Conservation (phyloP, 495 filamentous ascomycete genomes). For the Daldinia vernicosa region DNA sequence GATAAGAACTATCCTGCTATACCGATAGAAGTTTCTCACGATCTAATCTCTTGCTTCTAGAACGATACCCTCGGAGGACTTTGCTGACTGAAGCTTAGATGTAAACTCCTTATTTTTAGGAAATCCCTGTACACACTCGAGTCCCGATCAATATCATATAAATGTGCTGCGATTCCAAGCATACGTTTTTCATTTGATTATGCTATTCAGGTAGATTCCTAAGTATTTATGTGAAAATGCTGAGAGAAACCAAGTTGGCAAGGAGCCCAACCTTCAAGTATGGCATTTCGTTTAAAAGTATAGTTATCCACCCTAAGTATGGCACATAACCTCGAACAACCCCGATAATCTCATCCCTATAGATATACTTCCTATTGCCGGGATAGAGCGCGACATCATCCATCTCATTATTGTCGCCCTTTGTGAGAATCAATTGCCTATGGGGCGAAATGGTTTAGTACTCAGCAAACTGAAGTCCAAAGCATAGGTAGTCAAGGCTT, state of each 20-base stretch:
- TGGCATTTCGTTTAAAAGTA: background rate
- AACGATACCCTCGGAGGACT: background rate
- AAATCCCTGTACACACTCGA: background rate
- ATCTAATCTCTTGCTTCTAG: background rate
- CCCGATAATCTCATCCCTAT: constrained; percentile 7
- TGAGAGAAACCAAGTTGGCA: background rate
- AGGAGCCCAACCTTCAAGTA: background rate
- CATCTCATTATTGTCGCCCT: constrained; percentile 14
- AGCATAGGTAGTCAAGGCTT: background rate
- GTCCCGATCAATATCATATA: background rate
- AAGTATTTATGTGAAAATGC: background rate
- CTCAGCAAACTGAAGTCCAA: background rate
- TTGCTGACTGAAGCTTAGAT: background rate
- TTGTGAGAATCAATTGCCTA: constrained; percentile 19
- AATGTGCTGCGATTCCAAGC: background rate
- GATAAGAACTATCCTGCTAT: background rate
- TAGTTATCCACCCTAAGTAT: constrained; percentile 7
- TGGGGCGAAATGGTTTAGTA: background rate
- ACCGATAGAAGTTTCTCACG: background rate
- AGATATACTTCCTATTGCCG: background rate
- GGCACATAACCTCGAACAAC: constrained; percentile 17
- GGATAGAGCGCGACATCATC: constrained; percentile 17
- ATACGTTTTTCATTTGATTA: background rate
- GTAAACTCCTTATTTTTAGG: constrained; percentile 5
- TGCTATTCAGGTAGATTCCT: background rate